phyloP scores from a whole-genome alignment of 1,284 basidiomycete species.

The Malassezia arunalokei region DNA sequence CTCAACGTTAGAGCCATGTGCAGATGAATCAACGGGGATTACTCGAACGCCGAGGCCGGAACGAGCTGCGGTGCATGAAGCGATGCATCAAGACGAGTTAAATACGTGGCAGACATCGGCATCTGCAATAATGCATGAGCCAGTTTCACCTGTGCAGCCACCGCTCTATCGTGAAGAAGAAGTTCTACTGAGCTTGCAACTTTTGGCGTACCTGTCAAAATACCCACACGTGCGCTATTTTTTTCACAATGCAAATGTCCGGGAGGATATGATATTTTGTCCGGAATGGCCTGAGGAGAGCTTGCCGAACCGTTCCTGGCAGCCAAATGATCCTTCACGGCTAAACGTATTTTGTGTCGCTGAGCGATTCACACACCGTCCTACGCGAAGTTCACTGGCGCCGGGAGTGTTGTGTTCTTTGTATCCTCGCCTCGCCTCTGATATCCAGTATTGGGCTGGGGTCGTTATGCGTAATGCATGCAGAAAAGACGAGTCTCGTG shows the following conservation, averaged over 20 bases:
- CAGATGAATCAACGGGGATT: background rate
- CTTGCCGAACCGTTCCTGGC: slow-evolving; percentile 32
- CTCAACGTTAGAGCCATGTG: background rate
- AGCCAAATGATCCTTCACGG: slow-evolving; percentile 44
- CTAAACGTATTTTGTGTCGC: slow-evolving; percentile 72
- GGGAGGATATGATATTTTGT: slow-evolving; percentile 22
- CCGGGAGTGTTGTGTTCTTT: slow-evolving; percentile 48
- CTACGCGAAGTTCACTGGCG: slow-evolving; percentile 55
- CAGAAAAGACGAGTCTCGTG: slow-evolving; percentile 77
- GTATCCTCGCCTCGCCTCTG: slow-evolving; percentile 58
- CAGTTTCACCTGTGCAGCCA: background rate
- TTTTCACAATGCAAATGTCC: slow-evolving; percentile 56
- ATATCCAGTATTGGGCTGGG: slow-evolving; percentile 98
- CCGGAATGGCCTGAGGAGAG: slow-evolving; percentile 23
- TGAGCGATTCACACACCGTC: slow-evolving; percentile 86
- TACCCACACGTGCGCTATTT: slow-evolving; percentile 95
- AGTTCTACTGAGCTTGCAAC: slow-evolving; percentile 75
- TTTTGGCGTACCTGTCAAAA: slow-evolving; percentile 90
- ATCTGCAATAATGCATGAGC: background rate
- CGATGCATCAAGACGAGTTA: slow-evolving; percentile 1
- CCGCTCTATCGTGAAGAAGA: slow-evolving; percentile 75
- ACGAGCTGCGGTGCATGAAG: background rate
- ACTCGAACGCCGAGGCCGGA: background rate
- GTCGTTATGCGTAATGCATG: slow-evolving; percentile 99
- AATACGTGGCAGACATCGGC: slow-evolving; percentile 4